Conservation (phyloP, 768 basidiomycete genomes). For the Auriscalpium vulgare region DNA sequence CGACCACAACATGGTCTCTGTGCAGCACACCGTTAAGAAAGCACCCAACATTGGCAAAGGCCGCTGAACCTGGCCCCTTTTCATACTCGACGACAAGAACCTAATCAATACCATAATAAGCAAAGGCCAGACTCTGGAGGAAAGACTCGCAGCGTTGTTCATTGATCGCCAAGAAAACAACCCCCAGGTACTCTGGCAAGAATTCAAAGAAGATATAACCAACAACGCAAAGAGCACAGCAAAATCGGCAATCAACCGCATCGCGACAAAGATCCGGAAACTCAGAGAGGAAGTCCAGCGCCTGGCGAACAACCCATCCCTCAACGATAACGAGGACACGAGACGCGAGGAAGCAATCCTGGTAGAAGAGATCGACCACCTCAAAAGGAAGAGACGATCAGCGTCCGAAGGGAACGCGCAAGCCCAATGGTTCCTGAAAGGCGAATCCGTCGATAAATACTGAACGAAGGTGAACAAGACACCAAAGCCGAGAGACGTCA, state of each 20-base stretch:
- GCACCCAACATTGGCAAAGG: not conserved
- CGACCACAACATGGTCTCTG: not conserved
- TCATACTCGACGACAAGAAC: too few species aligned
- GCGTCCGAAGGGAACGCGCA: not conserved
- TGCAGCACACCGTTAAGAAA: not conserved
- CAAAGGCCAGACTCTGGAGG: too few species aligned
- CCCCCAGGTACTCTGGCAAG: not conserved
- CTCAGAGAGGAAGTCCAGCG: not conserved
- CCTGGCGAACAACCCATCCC: not conserved
- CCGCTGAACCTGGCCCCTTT: not conserved
- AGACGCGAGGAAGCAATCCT: not conserved
- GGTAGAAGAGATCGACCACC: not conserved
- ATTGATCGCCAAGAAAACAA: too few species aligned
- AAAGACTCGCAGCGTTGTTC: too few species aligned
- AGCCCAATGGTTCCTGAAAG: not conserved
- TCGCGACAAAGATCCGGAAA: not conserved
- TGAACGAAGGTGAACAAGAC: not conserved
- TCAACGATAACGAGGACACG: not conserved
- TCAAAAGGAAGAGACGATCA: not conserved
- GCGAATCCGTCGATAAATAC: not conserved
- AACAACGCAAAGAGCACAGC: not conserved
- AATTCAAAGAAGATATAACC: not conserved
- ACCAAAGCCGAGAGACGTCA: not conserved
- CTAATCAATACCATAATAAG: too few species aligned
- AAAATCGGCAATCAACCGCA: not conserved